Evolutionary conservation across 2,329 filamentous ascomycete genomes (phyloP).

Genomic region (Pseudogymnoascus sp.): DNA sequence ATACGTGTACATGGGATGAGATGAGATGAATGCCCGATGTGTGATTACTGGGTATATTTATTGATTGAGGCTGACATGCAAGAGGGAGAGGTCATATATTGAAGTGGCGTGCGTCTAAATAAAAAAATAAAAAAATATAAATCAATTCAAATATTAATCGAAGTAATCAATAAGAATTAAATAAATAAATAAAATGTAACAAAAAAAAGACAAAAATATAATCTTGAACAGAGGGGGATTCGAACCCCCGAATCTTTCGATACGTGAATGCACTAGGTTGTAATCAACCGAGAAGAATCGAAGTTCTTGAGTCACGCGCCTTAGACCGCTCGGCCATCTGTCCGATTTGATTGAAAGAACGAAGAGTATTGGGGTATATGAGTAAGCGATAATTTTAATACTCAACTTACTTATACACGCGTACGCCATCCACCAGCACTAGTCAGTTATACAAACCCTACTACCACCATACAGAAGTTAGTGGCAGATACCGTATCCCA

Average conservation of each 20-base stretch:
- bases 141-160: not conserved
- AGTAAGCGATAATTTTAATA: no score
- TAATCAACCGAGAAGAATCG: slow-evolving; percentile 4
- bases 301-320: slow-evolving; percentile 8
- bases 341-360: not conserved
- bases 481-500: no score
- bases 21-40: not conserved
- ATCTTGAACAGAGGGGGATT: slow-evolving; percentile 7
- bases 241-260: slow-evolving; percentile 9
- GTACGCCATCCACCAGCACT: no score
- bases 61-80: not conserved
- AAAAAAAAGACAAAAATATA: not conserved
- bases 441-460: no score
- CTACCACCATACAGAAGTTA: no score
- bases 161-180: not conserved
- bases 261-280: slow-evolving; percentile 4
- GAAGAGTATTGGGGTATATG: not conserved
- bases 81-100: not conserved
- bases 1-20: not conserved
- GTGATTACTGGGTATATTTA: not conserved
- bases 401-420: no score
- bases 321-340: slow-evolving; percentile 9
- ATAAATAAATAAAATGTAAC: not conserved
- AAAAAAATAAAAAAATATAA: not conserved
- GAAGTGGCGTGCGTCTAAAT: not conserved